Conservation (phyloP, 495 filamentous ascomycete species). For the Aspergillus incahuasiensis region DNA sequence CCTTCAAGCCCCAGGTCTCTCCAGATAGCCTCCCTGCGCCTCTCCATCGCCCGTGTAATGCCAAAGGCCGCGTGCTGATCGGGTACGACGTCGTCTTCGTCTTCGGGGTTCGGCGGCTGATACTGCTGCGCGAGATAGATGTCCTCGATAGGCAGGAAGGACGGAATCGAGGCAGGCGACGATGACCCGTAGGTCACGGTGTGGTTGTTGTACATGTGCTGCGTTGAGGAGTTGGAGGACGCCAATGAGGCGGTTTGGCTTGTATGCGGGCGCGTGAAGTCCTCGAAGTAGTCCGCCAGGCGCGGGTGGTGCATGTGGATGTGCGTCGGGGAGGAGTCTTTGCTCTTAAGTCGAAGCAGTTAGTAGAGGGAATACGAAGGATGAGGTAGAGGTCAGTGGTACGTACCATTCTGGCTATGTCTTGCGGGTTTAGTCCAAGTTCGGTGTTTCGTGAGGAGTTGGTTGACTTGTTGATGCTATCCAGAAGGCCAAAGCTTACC, state of each 20-base stretch:
- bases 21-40: slow-evolving; percentile 68
- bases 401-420: slow-evolving; percentile 18
- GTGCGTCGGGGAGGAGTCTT: slow-evolving; percentile 83
- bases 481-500: not conserved
- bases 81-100: slow-evolving; percentile 96
- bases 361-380: slow-evolving; percentile 1
- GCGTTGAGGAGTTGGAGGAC: slow-evolving; percentile 18
- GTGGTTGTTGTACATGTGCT: slow-evolving; percentile 15
- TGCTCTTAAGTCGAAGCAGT: slow-evolving; percentile 53
- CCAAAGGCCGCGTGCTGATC: slow-evolving; percentile 98
- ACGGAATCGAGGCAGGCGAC: slow-evolving; percentile 33
- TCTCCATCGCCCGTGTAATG: slow-evolving; percentile 73
- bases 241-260: slow-evolving; percentile 20
- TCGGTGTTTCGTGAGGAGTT: not conserved
- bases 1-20: slow-evolving; percentile 76
- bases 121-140: slow-evolving; percentile 87
- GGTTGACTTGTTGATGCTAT: not conserved
- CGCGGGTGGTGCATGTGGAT: slow-evolving; percentile 78
- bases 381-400: not conserved
- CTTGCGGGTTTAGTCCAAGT: not conserved
- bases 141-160: slow-evolving; percentile 54
- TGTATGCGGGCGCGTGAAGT: slow-evolving; percentile 53
- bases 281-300: slow-evolving; percentile 89
- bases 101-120: slow-evolving; percentile 92
- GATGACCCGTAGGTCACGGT: slow-evolving; percentile 34